Percentiles rank a stretch among this genome's conserved stretches.
Conservation (phyloP, 805 yeast species). For the Allodekkera sacchari region DNA sequence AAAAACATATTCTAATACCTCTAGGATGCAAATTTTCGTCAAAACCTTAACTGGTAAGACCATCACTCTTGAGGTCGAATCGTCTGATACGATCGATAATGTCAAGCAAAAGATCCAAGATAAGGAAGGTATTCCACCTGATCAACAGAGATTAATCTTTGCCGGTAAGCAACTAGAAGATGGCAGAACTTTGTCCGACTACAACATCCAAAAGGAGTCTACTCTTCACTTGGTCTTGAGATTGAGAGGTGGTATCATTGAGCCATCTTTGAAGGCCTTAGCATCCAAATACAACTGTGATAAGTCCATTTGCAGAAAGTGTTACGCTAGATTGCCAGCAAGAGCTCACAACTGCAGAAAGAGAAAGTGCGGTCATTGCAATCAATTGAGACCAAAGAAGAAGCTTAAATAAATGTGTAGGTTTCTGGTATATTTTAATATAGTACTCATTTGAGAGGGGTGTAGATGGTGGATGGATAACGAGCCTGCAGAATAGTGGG, state of each 20-base stretch:
- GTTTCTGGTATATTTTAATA: conserved; percentile 12
- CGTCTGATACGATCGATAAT: conserved; percentile 91
- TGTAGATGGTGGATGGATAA: too few relatives aligned
- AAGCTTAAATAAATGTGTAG: conserved; percentile 79
- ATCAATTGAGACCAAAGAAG: conserved; percentile 99
- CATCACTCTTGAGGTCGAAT: conserved; percentile 78
- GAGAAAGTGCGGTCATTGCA: conserved; percentile 99
- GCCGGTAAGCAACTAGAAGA: conserved; percentile 97
- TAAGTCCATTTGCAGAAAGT: conserved; percentile 97
- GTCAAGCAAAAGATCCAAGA: conserved; percentile 94
- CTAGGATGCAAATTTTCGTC: conserved; percentile 89
- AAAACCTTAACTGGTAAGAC: conserved; percentile 99
- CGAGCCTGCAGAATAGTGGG: too few relatives aligned
- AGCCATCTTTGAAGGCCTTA: conserved; percentile 97
- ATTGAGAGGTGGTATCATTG: conserved; percentile 83
- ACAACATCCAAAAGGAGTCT: conserved; percentile 94
- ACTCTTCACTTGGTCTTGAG: conserved; percentile 53
- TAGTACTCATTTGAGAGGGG: conserved; percentile 3
- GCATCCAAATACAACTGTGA: conserved; percentile 99
- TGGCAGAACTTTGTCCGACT: conserved; percentile 89
- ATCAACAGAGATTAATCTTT: conserved; percentile 90
- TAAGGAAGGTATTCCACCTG: conserved; percentile 96
- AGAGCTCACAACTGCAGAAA: conserved; percentile 99
- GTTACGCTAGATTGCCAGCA: conserved; percentile 99
- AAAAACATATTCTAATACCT: conserved; percentile 11